Evolutionary conservation across 1,284 basidiomycete genomes (phyloP), one percentile per base, ranked within the genome.

Genomic region (Microbotryum silenes-acaulis): DNA sequence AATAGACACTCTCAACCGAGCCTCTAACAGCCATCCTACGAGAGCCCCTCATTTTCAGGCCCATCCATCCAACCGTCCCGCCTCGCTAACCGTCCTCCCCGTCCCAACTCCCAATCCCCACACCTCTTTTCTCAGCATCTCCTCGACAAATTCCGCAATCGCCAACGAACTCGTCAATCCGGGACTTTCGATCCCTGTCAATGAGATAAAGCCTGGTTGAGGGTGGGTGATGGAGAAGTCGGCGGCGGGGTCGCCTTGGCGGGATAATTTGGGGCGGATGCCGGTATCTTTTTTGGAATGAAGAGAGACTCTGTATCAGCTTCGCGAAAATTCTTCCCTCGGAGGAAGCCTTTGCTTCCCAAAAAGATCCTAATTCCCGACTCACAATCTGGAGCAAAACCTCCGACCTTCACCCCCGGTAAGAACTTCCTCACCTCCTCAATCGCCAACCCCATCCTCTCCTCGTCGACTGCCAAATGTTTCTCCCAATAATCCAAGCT

Each of bases 261-360:
- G 81, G 6, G 84, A 83, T 18, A 97, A 79, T 75, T 97, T 97
- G 4, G 94, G 91, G 60, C 94, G 81, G 67, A 98, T 84, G 2
- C 94, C 94, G 25, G 87, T 85, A 74, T 97, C 71, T 72, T 57
- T 42, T 42, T 42, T 18, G 16, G 14, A 16, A 16, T 42, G 31
- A 31, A 31, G 8, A 7, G 8, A 31, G 31, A 31, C 9, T 31
- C 31, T 31, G 31, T 31, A 31, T 31, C 1, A 31, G 31, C 31
- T 31, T 8, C 9, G 2, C 7, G 31, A 31, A 10, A 31, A 23
- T 23, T 23, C 2, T 2, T 2, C 23, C 23, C 23, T 23, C 23
- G 23, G 1, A 23, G 23, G 23, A 23, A 23, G 23, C 23, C 23
- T 31, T 31, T 42, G 37, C 16, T 9, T 42, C 29, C 25, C 14